Conservation (phyloP, 306 rosid species). For the Lathyrus aphaca region DNA sequence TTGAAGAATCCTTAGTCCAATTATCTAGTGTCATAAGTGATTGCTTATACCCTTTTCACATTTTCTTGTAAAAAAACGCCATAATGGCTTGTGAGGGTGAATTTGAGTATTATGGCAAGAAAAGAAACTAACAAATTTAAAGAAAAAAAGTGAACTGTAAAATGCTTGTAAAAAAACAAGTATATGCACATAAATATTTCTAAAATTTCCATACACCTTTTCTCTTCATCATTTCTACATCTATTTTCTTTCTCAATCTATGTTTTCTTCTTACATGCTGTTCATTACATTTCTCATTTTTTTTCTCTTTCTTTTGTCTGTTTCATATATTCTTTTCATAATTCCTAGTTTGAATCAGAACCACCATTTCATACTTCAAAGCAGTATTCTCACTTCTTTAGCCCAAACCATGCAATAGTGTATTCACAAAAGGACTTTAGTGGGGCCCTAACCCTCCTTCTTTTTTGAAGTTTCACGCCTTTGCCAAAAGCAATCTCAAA, state of each 20-base stretch:
- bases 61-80: not conserved
- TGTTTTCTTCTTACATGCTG: not conserved
- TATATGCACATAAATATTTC: not conserved
- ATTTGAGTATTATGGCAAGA: not conserved
- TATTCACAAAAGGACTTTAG: conserved; percentile 35
- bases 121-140: not conserved
- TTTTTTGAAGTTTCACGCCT: conserved; percentile 64
- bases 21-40: not conserved
- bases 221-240: not conserved
- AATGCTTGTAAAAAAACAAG: not conserved
- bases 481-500: conserved; percentile 52
- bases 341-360: not conserved
- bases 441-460: conserved; percentile 40
- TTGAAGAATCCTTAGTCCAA: no score
- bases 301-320: not conserved
- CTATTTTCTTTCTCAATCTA: not conserved
- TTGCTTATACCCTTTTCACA: not conserved
- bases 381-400: not conserved
- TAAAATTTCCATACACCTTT: not conserved
- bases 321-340: not conserved
- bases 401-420: not conserved
- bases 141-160: not conserved
- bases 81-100: not conserved
- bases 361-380: not conserved
- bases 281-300: no score